phyloP scores from a whole-genome alignment of 73 alveolate genomes.

The Tetrahymena elliotti region DNA sequence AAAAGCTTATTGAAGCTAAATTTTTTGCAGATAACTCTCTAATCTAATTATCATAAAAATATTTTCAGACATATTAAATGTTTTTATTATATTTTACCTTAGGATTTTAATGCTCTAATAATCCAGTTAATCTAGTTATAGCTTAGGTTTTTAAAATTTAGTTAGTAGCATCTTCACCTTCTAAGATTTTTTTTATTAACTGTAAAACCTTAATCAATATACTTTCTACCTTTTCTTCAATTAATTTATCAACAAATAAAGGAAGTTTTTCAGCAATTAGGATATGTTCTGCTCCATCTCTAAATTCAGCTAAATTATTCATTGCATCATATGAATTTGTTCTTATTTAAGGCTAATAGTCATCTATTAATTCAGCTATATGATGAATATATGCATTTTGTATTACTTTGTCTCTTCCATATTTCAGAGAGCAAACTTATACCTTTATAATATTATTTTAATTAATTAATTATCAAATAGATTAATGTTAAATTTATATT shows the following conservation, averaged over 20 bases:
- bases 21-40: slow-evolving; percentile 22
- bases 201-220: slow-evolving; percentile 1
- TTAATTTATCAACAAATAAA: slow-evolving; percentile 25
- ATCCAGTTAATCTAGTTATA: slow-evolving; percentile 12
- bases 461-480: background rate
- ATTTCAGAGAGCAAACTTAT: slow-evolving; percentile 16
- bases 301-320: slow-evolving; percentile 26
- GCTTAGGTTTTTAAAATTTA: slow-evolving; percentile 26
- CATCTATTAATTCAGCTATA: slow-evolving; percentile 25
- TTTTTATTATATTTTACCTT: background rate
- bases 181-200: slow-evolving; percentile 12
- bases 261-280: slow-evolving; percentile 1
- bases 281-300: slow-evolving; percentile 39
- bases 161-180: slow-evolving; percentile 32
- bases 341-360: slow-evolving; percentile 5
- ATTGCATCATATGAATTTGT: slow-evolving; percentile 15
- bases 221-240: slow-evolving; percentile 25
- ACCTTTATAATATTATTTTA: background rate
- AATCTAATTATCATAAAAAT: background rate
- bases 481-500: background rate
- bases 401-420: slow-evolving; percentile 39
- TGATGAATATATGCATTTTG: slow-evolving; percentile 9
- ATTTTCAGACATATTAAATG: background rate
- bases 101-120: slow-evolving; percentile 16
- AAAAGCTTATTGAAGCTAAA: slow-evolving; percentile 25